A percentile compares a stretch with the other conserved stretches of the same genome.
These are phyloP conservation scores for Pelargonium fulgidum DNA, from an alignment of 441 rosid genomes.

Conservation along the genomic window DNA sequence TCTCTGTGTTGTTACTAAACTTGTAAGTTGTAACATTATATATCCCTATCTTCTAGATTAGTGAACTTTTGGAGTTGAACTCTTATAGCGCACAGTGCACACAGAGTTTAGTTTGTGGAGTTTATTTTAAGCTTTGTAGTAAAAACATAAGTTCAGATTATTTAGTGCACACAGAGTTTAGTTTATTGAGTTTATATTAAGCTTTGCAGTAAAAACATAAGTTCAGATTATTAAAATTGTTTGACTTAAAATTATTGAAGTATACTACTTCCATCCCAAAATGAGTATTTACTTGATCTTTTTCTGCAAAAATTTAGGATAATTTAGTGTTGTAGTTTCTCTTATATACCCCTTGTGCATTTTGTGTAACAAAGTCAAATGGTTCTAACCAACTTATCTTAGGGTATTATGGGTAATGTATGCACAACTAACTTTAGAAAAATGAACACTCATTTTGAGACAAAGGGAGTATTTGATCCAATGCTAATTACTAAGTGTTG, in stretches of 20 bases:
- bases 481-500: too few species aligned
- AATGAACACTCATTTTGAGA: too few species aligned
- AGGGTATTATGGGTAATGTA: not conserved
- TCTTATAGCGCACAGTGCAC: not conserved
- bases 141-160: not conserved
- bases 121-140: not conserved
- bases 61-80: not conserved
- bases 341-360: too few species aligned
- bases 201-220: not conserved
- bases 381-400: too few species aligned
- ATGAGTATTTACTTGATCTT: not conserved
- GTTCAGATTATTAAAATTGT: not conserved
- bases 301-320: too few species aligned
- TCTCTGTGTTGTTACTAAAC: not conserved
- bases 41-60: not conserved
- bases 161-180: not conserved
- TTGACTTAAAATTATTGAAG: not conserved
- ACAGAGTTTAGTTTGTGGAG: not conserved
- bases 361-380: too few species aligned
- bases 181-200: not conserved
- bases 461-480: too few species aligned
- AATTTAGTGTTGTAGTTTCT: too few species aligned
- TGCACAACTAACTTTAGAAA: too few species aligned
- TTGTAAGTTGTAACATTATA: not conserved
- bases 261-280: not conserved